Evolutionary conservation across 345 rosid genomes (phyloP).

Genomic region (Excoecaria agallocha): DNA sequence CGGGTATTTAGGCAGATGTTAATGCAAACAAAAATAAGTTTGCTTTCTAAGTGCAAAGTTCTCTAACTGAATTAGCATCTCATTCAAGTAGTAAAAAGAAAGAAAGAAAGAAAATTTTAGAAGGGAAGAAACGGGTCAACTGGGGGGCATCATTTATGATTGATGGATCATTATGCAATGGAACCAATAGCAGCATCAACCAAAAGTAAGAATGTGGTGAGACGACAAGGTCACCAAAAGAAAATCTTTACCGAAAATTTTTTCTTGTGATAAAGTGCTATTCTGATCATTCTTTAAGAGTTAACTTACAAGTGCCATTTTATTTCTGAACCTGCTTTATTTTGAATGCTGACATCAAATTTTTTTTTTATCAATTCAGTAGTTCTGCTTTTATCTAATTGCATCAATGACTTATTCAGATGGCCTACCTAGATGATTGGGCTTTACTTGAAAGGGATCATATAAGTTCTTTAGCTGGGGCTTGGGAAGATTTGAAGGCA

Average conservation of each 20-base stretch:
- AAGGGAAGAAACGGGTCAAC: too few relatives aligned
- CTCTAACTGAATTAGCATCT: too few relatives aligned
- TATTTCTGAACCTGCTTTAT: neutral
- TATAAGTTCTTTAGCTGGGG: conserved; percentile 65
- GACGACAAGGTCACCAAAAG: neutral
- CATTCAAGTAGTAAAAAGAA: too few relatives aligned
- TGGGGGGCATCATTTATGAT: neutral
- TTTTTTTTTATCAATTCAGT: neutral
- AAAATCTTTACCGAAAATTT: neutral
- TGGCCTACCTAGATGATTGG: conserved; percentile 80
- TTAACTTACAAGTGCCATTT: neutral
- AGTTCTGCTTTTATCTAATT: conserved; percentile 24
- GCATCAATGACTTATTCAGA: conserved; percentile 42
- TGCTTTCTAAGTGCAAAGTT: neutral
- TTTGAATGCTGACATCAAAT: neutral
- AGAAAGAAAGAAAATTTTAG: too few relatives aligned
- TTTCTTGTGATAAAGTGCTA: neutral
- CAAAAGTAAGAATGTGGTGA: neutral
- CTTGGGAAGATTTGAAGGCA: conserved; percentile 83
- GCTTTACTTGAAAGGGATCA: conserved; percentile 79
- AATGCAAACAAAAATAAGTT: neutral
- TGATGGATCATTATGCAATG: neutral
- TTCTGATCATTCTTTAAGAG: neutral
- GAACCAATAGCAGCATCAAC: neutral
- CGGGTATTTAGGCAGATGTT: neutral